Evolutionary conservation across 1,139 yeast genomes (phyloP), one percentile per base, ranked within the genome.

Genomic region (Saccharomyces pastorianus): DNA sequence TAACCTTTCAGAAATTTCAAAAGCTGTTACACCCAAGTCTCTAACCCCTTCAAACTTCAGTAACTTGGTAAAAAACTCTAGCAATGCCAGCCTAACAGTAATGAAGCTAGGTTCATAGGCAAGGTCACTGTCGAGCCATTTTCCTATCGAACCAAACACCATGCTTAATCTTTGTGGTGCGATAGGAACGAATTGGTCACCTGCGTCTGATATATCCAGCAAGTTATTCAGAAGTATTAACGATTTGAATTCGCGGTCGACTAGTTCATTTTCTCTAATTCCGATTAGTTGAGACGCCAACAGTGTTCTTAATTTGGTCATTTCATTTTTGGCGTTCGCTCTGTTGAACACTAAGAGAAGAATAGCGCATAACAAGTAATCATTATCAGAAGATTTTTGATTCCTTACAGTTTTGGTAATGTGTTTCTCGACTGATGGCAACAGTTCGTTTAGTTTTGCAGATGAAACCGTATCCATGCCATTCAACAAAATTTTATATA

Each of bases 241-340:
- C 69, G 78, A 76, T 46, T 66, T 69, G 46, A 81, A 64, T 0
- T 85, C 86, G 2, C 65, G 65, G 1, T 63, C 54, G 5, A 76
- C 55, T 13, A 82, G 74, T 29, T 77, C 77, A 1, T 71, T 64
- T 1, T 75, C 63, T 51, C 71, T 75, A 1, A 78, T 72, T 0
- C 89, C 88, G 53, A 86, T 72, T 31, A 86, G 68, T 59, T 84
- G 90, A 1, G 91, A 82, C 9, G 83, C 81, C n/a, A 80, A 73
- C 34, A 31, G 4, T 20, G 48, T 25, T 46, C 48, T 46, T 46
- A 25, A 61, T 57, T 83, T 75, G 29, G 78, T 84, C 53, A 78
- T 73, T 46, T 71, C 68, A 1, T 70, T 59, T 1, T 74, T 63
- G 0, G 71, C 56, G 14, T 76, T 60, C 55, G 77, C 74, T 17